Conservation (phyloP, 2,329 filamentous ascomycete genomes). For the Cladorrhinum sp. region DNA sequence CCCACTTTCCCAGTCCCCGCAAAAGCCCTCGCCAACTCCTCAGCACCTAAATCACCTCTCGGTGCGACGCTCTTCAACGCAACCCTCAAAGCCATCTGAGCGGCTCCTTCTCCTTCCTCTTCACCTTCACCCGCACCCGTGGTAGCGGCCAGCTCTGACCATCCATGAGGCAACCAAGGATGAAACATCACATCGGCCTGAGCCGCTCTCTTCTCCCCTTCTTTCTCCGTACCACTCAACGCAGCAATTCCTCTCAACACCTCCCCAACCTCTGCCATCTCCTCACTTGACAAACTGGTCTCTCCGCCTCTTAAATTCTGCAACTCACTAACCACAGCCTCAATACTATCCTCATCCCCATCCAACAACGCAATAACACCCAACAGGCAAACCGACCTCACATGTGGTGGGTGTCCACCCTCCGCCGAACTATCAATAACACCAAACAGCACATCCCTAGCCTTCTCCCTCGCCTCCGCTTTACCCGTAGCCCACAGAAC, state of each 20-base stretch:
- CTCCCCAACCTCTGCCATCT: conserved; percentile 69
- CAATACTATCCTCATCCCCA: conserved; percentile 71
- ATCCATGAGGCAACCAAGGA: conserved; percentile 75
- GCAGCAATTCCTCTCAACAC: conserved; percentile 72
- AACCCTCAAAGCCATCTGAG: conserved; percentile 79
- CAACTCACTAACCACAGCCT: conserved; percentile 77
- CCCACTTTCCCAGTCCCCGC: conserved; percentile 67
- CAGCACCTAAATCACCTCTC: conserved; percentile 62
- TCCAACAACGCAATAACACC: conserved; percentile 83
- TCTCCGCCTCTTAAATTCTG: conserved; percentile 58
- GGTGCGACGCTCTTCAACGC: conserved; percentile 73
- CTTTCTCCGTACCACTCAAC: conserved; percentile 46
- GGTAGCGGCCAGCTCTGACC: conserved; percentile 73
- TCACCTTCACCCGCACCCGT: conserved; percentile 32
- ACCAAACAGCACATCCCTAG: conserved; percentile 75
- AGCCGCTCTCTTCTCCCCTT: conserved; percentile 60
- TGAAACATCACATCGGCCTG: conserved; percentile 77
- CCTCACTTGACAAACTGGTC: conserved; percentile 58
- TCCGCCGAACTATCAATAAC: conserved; percentile 70
- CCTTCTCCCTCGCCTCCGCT: conserved; percentile 69
- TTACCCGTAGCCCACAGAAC: conserved; percentile 89
- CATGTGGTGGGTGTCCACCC: conserved; percentile 48
- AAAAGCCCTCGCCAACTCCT: conserved; percentile 70
- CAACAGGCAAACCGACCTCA: conserved; percentile 75
- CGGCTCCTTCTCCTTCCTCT: conserved; percentile 45